phyloP scores from a whole-genome alignment of 2,329 filamentous ascomycete genomes.

The Myriangium duriaei region DNA sequence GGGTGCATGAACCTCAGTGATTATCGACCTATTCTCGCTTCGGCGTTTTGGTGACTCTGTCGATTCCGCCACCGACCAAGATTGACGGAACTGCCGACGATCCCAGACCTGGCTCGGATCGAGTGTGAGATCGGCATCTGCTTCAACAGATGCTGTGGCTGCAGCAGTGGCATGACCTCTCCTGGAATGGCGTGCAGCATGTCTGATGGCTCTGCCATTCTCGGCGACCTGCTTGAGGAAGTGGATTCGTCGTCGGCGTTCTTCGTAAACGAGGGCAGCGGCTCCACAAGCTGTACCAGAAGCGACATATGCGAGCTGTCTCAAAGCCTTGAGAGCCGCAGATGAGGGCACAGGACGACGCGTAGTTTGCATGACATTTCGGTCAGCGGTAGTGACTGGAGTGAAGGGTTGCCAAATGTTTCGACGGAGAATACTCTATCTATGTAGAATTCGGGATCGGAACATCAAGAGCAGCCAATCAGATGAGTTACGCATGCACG shows the following conservation, averaged over 20 bases:
- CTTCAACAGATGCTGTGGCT: constrained; percentile 2
- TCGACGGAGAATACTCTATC: no score
- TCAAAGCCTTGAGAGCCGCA: constrained; percentile 23
- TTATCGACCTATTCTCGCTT: neutral
- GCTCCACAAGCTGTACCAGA: constrained; percentile 25
- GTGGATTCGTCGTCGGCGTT: constrained; percentile 22
- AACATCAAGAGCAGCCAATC: no score
- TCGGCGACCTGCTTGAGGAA: constrained; percentile 24
- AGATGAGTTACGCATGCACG: no score
- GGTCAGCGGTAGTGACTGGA: constrained; percentile 4
- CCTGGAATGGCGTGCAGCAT: constrained; percentile 1
- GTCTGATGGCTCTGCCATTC: constrained; percentile 15
- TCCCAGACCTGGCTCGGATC: no score
- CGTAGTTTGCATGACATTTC: constrained; percentile 19
- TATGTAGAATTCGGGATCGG: no score
- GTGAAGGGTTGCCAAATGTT: no score
- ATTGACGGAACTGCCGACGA: no score
- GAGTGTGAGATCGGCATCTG: no score
- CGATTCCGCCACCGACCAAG: neutral
- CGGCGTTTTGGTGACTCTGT: neutral
- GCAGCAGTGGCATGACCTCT: constrained; percentile 6
- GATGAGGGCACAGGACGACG: constrained; percentile 24
- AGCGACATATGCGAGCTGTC: constrained; percentile 27
- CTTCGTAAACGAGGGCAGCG: constrained; percentile 24
- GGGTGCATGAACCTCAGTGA: neutral